These are phyloP conservation scores for Glycine tomentella DNA, from an alignment of 306 rosid species.

Conservation along the genomic window DNA sequence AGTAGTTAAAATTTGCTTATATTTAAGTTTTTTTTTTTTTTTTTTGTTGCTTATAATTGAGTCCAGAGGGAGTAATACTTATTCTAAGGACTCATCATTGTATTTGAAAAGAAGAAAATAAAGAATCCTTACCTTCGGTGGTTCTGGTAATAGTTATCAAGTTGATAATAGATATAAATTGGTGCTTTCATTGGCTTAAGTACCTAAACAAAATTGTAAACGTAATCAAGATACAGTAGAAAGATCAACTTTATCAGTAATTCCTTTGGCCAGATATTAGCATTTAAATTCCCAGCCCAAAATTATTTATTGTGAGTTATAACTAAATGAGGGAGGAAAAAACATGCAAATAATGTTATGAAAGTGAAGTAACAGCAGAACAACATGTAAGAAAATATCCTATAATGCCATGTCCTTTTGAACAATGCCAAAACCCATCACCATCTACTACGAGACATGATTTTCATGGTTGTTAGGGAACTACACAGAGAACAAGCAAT, in stretches of 20 bases:
- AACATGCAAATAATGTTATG: constrained; percentile 8
- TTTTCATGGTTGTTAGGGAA: background rate
- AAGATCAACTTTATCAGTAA: constrained; percentile 21
- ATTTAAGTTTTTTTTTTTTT: too few species aligned
- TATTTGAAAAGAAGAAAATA: constrained; percentile 18
- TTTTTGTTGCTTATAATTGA: too few species aligned
- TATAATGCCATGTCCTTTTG: constrained; percentile 25
- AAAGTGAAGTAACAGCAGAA: constrained; percentile 17
- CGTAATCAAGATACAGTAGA: constrained; percentile 35
- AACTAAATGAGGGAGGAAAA: constrained; percentile 31
- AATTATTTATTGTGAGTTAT: background rate
- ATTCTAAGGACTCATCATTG: constrained; percentile 29
- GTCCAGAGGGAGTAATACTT: background rate
- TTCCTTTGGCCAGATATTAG: constrained; percentile 23
- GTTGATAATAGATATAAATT: constrained; percentile 84
- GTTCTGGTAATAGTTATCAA: constrained; percentile 94
- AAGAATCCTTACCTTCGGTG: constrained; percentile 79
- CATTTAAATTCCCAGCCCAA: constrained; percentile 30
- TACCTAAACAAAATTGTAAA: constrained; percentile 62
- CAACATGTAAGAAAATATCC: constrained; percentile 13
- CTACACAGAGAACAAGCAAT: too few species aligned
- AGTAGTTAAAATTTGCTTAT: too few species aligned
- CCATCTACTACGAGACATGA: constrained; percentile 1
- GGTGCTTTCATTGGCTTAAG: constrained; percentile 89
- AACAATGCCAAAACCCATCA: constrained; percentile 23